Evolutionary conservation across 2,329 filamentous ascomycete species (phyloP), one percentile per base, ranked within the genome.

Genomic region (Penicillium italicum): DNA sequence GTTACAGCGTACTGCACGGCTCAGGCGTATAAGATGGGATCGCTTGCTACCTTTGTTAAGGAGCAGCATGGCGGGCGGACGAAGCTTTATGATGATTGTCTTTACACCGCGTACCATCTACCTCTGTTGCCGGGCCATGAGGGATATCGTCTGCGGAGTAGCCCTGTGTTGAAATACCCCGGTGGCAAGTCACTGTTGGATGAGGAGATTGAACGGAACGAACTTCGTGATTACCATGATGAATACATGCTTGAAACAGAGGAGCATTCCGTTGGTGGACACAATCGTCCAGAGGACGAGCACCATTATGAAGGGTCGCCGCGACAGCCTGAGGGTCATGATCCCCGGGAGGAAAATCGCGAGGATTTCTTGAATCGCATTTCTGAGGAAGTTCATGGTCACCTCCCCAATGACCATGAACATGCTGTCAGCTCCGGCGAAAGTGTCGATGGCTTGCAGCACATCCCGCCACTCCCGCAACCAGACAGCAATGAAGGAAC

Each of bases 1-100:
- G 84, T 97, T 52, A 99, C 94, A 55, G 94, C 94, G 11, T 99
- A 97, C 74, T 97, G 93, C 73, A 97, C 91, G 0, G 93, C 94
- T 0, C 90, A 97, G 73, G 90, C 89, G 8, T 97, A 92, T 77
- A 96, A 93, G 76, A 85, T 96, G 76, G 88, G 89, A 65, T 84
- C 87, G 26, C 91, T 91, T n/a, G 91, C 92, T 14, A 85, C 90
- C 33, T 99, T 99, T 70, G 80, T 97, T 58, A 88, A 89, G 65
- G 89, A 90, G 61, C 88, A 87, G 67, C 94, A 99, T 75, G 87
- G 89, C 31, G 93, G 92, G 1, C 88, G 91, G 75, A 96, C 93
- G 14, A 99, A 99, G 75, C 81, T 97, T 5, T 99, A 99, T 74
- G 94, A 99, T 72, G 94, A 99, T 73, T 99, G 94, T 69, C 79